Evolutionary conservation across 192 early-diverging fungal species (phyloP), one percentile per base, ranked within the genome.

Genomic region (Coemansia sp.): DNA sequence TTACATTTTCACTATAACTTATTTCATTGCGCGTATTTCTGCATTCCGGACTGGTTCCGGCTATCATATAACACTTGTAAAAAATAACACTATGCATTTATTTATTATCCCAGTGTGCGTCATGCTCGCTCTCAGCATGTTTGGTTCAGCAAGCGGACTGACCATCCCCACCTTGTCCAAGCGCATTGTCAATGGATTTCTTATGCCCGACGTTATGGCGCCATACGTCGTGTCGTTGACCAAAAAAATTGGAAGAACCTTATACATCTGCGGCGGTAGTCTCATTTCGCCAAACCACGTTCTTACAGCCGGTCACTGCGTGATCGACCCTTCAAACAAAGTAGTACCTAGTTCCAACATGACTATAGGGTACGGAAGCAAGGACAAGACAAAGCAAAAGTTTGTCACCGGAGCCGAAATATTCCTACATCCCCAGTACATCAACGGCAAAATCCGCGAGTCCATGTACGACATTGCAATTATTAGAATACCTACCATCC

Each of bases 291-390:
- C 51, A 8, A 64, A 69, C n/a, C 48, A 72, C 39, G 47, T 75
- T 4, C 17, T 82, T 2, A 82, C 76, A 0, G 71, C 73, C 2
- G 77, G 68, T 0, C 72, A 82, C 54, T 83, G 81, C 19, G 49
- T 83, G 1, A 22, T 73, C 7, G 63, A 65, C 54, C n/a, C 19
- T 6, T 27, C 37, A 21, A 53, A 62, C 45, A 14, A 17, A 7
- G 45, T 38, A 1, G 11, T 61, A 4, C 54, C 68, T 0, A 6
- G 51, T 0, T 26, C 58, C 23, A 68, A 76, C 35, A 49, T 70
- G 2, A 74, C 67, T 2, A 48, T 80, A 0, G 71, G 68, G 7
- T 67, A 74, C 26, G 57, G 61, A 51, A 74, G 58, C 64, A 56
- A 45, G 35, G 48, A 74, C 64, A 59, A 51, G 8, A 50, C 51